phyloP scores from a whole-genome alignment of 2,329 filamentous ascomycete genomes.

The Colletotrichum chlorophyti region DNA sequence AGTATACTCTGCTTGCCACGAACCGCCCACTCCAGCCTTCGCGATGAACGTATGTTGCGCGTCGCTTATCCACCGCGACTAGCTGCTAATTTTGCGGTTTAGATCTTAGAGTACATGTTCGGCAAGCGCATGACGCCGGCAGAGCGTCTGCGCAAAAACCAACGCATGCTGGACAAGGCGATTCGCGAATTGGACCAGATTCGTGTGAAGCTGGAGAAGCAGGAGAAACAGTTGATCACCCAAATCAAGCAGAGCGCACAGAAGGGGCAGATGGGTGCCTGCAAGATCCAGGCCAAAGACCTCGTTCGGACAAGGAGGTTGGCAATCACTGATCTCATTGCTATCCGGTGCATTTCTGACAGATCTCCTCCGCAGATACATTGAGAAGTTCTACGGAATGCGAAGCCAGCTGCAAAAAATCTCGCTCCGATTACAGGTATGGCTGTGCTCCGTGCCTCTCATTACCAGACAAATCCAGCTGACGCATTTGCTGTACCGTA shows the following conservation, averaged over 20 bases:
- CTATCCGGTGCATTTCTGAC: neutral
- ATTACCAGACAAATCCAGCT: neutral
- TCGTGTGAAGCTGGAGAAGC: constrained; percentile 93
- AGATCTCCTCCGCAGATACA: constrained; percentile 65
- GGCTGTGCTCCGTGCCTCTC: neutral
- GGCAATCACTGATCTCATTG: constrained; percentile 10
- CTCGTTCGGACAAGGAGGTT: constrained; percentile 87
- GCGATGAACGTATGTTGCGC: constrained; percentile 63
- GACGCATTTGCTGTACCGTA: constrained; percentile 43
- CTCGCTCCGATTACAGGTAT: constrained; percentile 89
- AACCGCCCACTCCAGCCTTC: constrained; percentile 13
- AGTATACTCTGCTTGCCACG: neutral
- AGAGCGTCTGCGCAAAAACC: constrained; percentile 90
- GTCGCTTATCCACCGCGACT: constrained; percentile 14
- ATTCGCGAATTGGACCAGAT: constrained; percentile 96
- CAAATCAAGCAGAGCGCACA: constrained; percentile 99
- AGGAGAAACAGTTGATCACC: constrained; percentile 94
- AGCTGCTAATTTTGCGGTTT: constrained; percentile 29
- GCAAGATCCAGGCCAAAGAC: constrained; percentile 98
- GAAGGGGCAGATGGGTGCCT: constrained; percentile 97
- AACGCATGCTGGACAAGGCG: constrained; percentile 95
- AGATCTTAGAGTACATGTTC: constrained; percentile 99
- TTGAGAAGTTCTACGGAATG: constrained; percentile 99
- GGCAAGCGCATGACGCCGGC: constrained; percentile 99
- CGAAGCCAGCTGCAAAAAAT: constrained; percentile 96